These are phyloP conservation scores for Penicillium mononematosum DNA, from an alignment of 495 filamentous ascomycete species.

Conservation along the genomic window DNA sequence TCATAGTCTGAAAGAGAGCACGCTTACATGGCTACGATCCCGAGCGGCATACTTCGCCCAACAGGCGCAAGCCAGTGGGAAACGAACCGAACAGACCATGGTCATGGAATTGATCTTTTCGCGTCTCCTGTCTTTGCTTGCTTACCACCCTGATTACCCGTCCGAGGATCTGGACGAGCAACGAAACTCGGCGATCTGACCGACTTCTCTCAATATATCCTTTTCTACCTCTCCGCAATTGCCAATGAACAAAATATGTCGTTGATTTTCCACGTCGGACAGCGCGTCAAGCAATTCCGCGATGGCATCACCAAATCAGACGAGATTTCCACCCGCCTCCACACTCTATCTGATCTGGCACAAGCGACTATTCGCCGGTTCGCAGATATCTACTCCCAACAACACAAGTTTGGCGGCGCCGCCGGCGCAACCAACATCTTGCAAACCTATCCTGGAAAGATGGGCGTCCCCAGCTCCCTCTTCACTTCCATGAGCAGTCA, in stretches of 20 bases:
- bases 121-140: slow-evolving; percentile 80
- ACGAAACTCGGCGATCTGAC: slow-evolving; percentile 64
- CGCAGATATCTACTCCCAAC: slow-evolving; percentile 58
- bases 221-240: slow-evolving; percentile 83
- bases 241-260: slow-evolving; percentile 84
- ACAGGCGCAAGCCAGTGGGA: slow-evolving; percentile 37
- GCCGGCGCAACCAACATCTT: slow-evolving; percentile 71
- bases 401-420: slow-evolving; percentile 53
- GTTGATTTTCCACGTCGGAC: slow-evolving; percentile 86
- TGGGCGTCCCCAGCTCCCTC: slow-evolving; percentile 73
- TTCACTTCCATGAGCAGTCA: slow-evolving; percentile 74
- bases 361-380: slow-evolving; percentile 79
- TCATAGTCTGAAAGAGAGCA: slow-evolving; percentile 61
- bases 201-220: slow-evolving; percentile 80
- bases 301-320: slow-evolving; percentile 66
- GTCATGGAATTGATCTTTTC: slow-evolving; percentile 83
- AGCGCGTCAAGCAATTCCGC: slow-evolving; percentile 85
- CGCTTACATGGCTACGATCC: slow-evolving; percentile 85
- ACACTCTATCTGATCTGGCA: slow-evolving; percentile 84
- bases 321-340: slow-evolving; percentile 59
- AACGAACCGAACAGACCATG: slow-evolving; percentile 49
- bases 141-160: slow-evolving; percentile 91
- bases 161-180: slow-evolving; percentile 45
- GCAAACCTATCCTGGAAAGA: slow-evolving; percentile 77
- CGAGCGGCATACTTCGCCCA: slow-evolving; percentile 55